Evolutionary conservation across 2,329 filamentous ascomycete species (phyloP).

Genomic region (Pyrenochaeta sp.): DNA sequence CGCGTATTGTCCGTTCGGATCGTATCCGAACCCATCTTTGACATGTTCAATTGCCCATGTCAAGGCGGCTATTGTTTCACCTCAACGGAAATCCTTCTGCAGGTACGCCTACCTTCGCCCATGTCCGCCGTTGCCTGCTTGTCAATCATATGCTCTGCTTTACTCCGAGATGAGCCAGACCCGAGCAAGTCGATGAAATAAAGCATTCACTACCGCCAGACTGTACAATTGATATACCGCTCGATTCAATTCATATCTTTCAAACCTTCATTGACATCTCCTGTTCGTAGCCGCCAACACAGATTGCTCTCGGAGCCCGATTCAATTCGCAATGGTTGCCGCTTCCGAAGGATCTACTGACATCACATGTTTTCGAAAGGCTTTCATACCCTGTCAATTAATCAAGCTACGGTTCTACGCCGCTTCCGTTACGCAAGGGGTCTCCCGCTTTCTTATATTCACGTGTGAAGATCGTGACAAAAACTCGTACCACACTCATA

Average conservation of each 20-base stretch:
- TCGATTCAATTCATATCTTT: slow-evolving; percentile 1
- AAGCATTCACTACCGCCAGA: slow-evolving; percentile 6
- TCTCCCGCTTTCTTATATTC: not conserved
- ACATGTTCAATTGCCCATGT: slow-evolving; percentile 17
- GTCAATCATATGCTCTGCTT: slow-evolving; percentile 1
- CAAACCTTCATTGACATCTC: not conserved
- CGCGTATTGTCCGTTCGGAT: slow-evolving; percentile 30
- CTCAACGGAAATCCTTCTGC: slow-evolving; percentile 28
- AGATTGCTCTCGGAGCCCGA: slow-evolving; percentile 1
- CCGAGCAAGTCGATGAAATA: slow-evolving; percentile 4
- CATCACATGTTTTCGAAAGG: slow-evolving; percentile 1
- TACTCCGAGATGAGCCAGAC: slow-evolving; percentile 10
- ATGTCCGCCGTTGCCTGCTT: slow-evolving; percentile 12
- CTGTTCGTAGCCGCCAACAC: slow-evolving; percentile 6
- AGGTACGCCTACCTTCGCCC: slow-evolving; percentile 31
- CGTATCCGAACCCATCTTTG: slow-evolving; percentile 29
- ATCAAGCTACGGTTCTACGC: not conserved
- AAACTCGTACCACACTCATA: slow-evolving; percentile 10
- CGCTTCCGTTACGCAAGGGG: slow-evolving; percentile 1
- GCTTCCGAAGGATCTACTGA: not conserved
- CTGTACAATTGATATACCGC: slow-evolving; percentile 1
- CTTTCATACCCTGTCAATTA: slow-evolving; percentile 1
- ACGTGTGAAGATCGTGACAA: slow-evolving; percentile 4
- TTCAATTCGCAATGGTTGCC: slow-evolving; percentile 6
- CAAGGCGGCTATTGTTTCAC: slow-evolving; percentile 22